Percentiles rank a stretch among this genome's conserved stretches.
Evolutionary conservation across 305 asterid species (phyloP).

Genomic region (Solanum hybrid): DNA sequence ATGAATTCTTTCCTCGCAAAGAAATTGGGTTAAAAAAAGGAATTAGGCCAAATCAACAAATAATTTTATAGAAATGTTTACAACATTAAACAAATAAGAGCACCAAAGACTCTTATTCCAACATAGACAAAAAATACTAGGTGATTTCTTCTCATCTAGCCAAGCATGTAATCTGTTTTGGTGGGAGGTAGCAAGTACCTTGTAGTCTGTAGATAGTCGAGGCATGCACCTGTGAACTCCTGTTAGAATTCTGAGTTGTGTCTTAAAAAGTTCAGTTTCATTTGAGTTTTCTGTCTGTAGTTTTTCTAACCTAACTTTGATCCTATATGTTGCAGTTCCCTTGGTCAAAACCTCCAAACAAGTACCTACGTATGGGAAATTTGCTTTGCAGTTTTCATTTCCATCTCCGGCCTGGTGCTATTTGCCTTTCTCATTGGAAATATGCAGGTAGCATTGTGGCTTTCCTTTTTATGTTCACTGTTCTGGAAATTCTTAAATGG

Average conservation of each 20-base stretch:
- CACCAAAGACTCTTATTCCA: neutral
- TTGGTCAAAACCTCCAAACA: constrained; percentile 90
- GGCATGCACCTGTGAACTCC: neutral
- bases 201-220: neutral
- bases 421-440: constrained; percentile 87
- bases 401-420: constrained; percentile 84
- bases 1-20: neutral
- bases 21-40: neutral
- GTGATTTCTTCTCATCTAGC: neutral
- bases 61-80: neutral
- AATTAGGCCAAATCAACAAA: neutral
- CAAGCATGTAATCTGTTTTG: neutral
- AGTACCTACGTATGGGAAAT: constrained; percentile 86
- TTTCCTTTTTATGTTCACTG: neutral
- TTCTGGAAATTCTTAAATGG: neutral
- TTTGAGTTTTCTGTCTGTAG: neutral
- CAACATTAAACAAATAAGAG: neutral
- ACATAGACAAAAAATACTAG: neutral
- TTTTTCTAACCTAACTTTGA: neutral
- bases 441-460: constrained; percentile 60
- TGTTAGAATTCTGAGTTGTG: neutral
- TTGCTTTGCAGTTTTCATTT: constrained; percentile 79
- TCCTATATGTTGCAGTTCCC: constrained; percentile 54
- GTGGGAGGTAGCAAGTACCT: neutral
- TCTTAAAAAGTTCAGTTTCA: neutral